These are phyloP conservation scores for Kwoniella bestiolae DNA, from an alignment of 768 basidiomycete genomes.

Conservation along the genomic window DNA sequence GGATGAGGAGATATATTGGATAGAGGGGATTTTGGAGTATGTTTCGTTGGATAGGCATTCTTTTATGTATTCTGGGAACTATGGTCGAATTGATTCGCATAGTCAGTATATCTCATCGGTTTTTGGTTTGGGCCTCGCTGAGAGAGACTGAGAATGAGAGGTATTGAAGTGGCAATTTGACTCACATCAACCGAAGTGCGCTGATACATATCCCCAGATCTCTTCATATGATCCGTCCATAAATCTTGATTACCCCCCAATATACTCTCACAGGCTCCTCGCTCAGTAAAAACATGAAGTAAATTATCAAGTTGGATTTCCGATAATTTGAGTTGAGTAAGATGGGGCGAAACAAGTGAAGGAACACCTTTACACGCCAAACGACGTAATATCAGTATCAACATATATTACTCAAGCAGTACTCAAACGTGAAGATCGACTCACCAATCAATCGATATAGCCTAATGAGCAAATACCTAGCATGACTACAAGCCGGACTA, in stretches of 20 bases:
- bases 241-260: conserved; percentile 17
- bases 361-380: conserved; percentile 22
- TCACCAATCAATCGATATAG: conserved; percentile 48
- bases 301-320: conserved; percentile 49
- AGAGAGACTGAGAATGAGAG: too few relatives aligned
- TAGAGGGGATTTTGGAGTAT: conserved; percentile 41
- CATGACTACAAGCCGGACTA: conserved; percentile 37
- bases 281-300: conserved; percentile 35
- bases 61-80: conserved; percentile 42
- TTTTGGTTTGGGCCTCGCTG: too few relatives aligned
- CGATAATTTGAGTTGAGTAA: conserved; percentile 18
- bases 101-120: background rate
- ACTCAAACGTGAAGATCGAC: background rate
- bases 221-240: conserved; percentile 20
- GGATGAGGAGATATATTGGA: conserved; percentile 23
- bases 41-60: conserved; percentile 41
- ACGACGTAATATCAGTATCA: background rate
- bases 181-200: conserved; percentile 34
- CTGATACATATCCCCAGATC: conserved; percentile 33
- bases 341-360: conserved; percentile 16
- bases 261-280: conserved; percentile 29
- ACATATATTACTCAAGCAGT: background rate
- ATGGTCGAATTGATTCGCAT: background rate
- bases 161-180: too few relatives aligned
- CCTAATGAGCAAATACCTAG: conserved; percentile 41